Percentiles rank a stretch among this genome's conserved stretches.
phyloP scores from a whole-genome alignment of 2,329 filamentous ascomycete genomes.

The Arthrinium phaeospermum region DNA sequence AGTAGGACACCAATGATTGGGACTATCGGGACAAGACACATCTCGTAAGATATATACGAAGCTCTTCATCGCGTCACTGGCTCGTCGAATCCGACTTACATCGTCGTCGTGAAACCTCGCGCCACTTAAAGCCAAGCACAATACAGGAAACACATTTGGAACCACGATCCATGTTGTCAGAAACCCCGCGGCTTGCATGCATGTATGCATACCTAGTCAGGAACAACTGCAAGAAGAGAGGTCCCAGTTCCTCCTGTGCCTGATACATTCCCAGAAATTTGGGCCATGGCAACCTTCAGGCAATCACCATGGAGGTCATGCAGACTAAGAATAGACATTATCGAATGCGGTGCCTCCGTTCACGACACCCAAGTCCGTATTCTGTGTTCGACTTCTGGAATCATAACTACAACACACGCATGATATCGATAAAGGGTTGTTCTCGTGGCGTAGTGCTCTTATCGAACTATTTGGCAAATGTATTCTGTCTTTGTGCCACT shows the following conservation, averaged over 20 bases:
- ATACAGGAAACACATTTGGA: neutral
- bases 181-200: neutral
- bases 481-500: slow-evolving; percentile 7
- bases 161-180: neutral
- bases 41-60: slow-evolving; percentile 4
- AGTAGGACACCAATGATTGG: neutral
- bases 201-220: neutral
- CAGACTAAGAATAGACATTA: slow-evolving; percentile 26
- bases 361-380: slow-evolving; percentile 21
- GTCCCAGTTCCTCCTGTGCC: neutral
- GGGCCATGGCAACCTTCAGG: slow-evolving; percentile 4
- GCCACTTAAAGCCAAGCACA: neutral
- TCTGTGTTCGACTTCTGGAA: neutral
- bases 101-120: neutral
- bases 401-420: neutral
- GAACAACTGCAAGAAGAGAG: slow-evolving; percentile 3
- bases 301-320: slow-evolving; percentile 1
- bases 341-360: slow-evolving; percentile 25
- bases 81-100: neutral
- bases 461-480: neutral
- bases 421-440: neutral
- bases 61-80: neutral
- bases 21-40: neutral
- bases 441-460: neutral
- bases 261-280: slow-evolving; percentile 13